Base-by-base conservation (phyloP, 2,329 filamentous ascomycete genomes). In the Penicillium sp. region DNA sequence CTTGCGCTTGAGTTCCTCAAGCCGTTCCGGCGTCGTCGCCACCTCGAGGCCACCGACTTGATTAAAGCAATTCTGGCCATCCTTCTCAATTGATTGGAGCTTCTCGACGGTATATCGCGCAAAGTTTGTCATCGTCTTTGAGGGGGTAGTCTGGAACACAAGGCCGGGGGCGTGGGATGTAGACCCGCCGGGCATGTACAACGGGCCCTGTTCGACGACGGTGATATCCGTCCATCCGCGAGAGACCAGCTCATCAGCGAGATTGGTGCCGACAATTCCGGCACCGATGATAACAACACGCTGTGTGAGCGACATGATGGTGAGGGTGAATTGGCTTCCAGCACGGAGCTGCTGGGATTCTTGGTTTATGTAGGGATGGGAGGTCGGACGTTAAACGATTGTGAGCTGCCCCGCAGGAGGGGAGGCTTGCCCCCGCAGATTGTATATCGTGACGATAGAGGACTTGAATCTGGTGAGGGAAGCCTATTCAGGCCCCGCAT, bases 151-250 rank as follows among this genome's bases (percentile, higher is more conserved):
- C 68, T 88, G 86, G 66, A 87, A 88, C 0, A 88, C 86, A 3
- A 88, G 78, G 0, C 86, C 86, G 0, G 86, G 86, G 4, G 86
- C 86, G 63, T 88, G 86, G 6, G 86, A 88, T 6, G 86, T 88
- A 31, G 86, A 88, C 47, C 86, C 86, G 28, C 86, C 86, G 0
- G 86, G 86, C 80, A 88, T 83, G 59, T 79, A 75, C 63, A 88
- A 71, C 2, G 86, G 86, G 0, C 86, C 86, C 71, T 88, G 86
- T 63, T 88, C 86, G 62, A 88, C 75, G 52, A 88, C 86, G 17
- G 86, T 88, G 71, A 88, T 86, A 70, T 88, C 74, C 55, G 71
- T 81, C 85, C 86, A 88, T 77, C 86, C 86, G 67, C 84, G 81
- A 25, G 79, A 78, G 64, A 86, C 79, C 67, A 88, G 81, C 78